A percentile compares a stretch with the other conserved stretches of the same genome.
Conservation (phyloP, 208 protist species). For the Angomonas ambiguus region DNA sequence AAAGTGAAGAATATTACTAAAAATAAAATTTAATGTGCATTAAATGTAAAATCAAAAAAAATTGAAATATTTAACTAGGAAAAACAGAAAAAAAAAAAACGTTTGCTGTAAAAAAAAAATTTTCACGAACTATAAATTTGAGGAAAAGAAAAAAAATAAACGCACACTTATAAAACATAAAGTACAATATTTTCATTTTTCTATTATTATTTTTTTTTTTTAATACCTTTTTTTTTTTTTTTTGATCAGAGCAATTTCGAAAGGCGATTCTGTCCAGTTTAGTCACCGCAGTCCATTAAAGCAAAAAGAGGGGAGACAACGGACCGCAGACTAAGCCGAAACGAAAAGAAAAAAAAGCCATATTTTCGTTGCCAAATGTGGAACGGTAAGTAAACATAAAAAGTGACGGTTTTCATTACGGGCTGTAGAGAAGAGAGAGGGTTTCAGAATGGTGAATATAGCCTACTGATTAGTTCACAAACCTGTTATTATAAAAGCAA, state of each 20-base stretch:
- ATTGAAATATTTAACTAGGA: conserved; percentile 1
- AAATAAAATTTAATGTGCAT: not conserved
- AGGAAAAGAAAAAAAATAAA: conserved; percentile 2
- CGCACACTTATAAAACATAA: not conserved
- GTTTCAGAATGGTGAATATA: too few relatives aligned
- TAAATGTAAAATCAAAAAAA: conserved; percentile 2
- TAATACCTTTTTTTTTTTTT: not conserved
- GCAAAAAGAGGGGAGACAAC: too few relatives aligned
- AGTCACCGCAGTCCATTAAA: too few relatives aligned
- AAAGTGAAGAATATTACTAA: too few relatives aligned
- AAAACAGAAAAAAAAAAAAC: not conserved
- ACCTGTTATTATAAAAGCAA: not conserved
- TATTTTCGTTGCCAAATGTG: too few relatives aligned
- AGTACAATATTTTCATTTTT: not conserved
- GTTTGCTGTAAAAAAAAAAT: too few relatives aligned
- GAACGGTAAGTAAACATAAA: too few relatives aligned
- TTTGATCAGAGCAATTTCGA: too few relatives aligned
- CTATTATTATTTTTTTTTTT: not conserved
- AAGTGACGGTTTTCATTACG: too few relatives aligned
- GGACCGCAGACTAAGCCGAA: not conserved
- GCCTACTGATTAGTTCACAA: too few relatives aligned
- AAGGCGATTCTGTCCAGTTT: too few relatives aligned
- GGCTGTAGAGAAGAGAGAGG: too few relatives aligned
- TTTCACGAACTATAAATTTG: conserved; percentile 1
- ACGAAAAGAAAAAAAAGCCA: not conserved